Evolutionary conservation across 805 yeast species (phyloP), one percentile per base, ranked within the genome.

Genomic region (Metschnikowia rubicola): DNA sequence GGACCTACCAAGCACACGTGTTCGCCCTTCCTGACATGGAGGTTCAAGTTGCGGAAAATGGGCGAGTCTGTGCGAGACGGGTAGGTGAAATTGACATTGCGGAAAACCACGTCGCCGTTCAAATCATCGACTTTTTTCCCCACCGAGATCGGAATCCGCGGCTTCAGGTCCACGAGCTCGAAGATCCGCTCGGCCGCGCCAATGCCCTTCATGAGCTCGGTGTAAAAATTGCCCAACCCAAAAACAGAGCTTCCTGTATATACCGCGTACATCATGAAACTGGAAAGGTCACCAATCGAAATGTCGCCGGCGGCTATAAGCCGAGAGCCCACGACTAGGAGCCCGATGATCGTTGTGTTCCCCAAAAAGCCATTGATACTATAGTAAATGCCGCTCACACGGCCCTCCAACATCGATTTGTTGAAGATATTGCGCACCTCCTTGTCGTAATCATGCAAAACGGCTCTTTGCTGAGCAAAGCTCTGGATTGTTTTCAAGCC

Each of bases 1-100:
- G 96, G 97, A 2, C 98, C 98, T 13, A 91, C 97, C 49, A 92
- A 81, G 62, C 97, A 91, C 12, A 91, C 83, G 58, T 92, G 92
- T 56, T 88, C 91, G 11, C 97, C 97, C 31, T 86, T 81, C 12
- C 71, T 63, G 38, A 92, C 83, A 2, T 68, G 73, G 47, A 92
- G 71, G 53, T 79, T 73, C 46, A 91, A 66, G 19, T 77, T 69
- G 2, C 70, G 57, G 66, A 92, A 89, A 21, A 92, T 84, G 15
- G 66, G 65, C 37, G 83, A 80, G 47, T 86, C 81, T 13, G 83
- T 82, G 52, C 98, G 78, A 0, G 96, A 88, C 31, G 98, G 97
- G 63, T 92, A 92, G 29, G 77, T 71, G 64, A 92, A 92, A 10
- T 67, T 60, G 28, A 92, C 81, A 53, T 87, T 65, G 21, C 75